Percentiles rank a stretch among this genome's conserved stretches.
These are phyloP conservation scores for Coccomyxa sp. DNA, from an alignment of 139 green algal species.

Conservation along the genomic window DNA sequence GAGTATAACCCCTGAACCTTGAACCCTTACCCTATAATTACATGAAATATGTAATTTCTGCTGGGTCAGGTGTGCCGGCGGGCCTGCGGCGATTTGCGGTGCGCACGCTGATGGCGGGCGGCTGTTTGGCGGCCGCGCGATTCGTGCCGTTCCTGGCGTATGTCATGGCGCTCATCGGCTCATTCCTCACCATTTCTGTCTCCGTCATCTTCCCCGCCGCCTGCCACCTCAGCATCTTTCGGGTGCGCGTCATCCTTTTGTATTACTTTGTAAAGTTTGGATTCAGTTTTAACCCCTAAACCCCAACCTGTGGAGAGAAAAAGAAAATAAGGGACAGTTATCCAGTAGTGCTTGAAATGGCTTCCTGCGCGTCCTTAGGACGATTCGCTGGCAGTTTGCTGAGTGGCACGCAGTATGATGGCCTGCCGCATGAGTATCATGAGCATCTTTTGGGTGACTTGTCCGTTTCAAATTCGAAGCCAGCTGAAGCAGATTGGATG, in stretches of 20 bases:
- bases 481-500: too few relatives aligned
- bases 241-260: background rate
- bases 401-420: too few relatives aligned
- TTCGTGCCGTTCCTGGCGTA: conserved; percentile 50
- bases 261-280: background rate
- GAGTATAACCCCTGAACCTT: too few relatives aligned
- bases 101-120: conserved; percentile 31
- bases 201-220: conserved; percentile 48
- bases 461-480: too few relatives aligned
- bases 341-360: background rate
- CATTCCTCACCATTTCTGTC: conserved; percentile 46
- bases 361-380: too few relatives aligned
- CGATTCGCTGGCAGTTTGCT: too few relatives aligned
- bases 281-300: background rate
- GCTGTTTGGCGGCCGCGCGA: conserved; percentile 30
- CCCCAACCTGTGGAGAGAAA: too few relatives aligned
- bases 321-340: background rate
- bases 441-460: too few relatives aligned
- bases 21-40: too few relatives aligned
- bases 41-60: too few relatives aligned
- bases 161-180: conserved; percentile 50
- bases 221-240: conserved; percentile 36
- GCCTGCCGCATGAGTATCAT: too few relatives aligned
- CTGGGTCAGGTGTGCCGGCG: background rate
- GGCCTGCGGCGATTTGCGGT: background rate